Evolutionary conservation across 2,329 filamentous ascomycete genomes (phyloP), one percentile per base, ranked within the genome.

Genomic region (Aspergillus fijiensis): DNA sequence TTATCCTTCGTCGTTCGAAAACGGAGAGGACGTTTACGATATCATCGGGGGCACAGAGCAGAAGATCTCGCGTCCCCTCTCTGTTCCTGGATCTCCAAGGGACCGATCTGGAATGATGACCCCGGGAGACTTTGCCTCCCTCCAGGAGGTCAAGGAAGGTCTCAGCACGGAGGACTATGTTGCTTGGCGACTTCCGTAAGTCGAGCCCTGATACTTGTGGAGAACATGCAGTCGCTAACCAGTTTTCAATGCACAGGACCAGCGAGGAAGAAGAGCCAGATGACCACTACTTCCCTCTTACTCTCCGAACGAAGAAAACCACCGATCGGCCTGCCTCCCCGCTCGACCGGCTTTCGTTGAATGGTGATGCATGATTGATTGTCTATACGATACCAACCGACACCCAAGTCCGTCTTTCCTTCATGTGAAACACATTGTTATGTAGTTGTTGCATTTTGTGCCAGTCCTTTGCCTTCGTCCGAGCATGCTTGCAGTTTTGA

Each of bases 81-180:
- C 92, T 2, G 92, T 96, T 54, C 95, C 95, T 2, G 95, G 95
- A 9, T 96, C 92, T 19, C 95, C 95, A 10, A 85, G 93, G 63
- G 93, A 96, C 74, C 86, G 92, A 35, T 89, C 89, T 49, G 95
- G 95, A 57, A 96, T 97, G 92, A 98, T 99, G 95, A 99, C 95
- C 0, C 95, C 95, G 7, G 95, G 95, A 51, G 95, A 99, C 77
- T 98, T 98, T 82, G 95, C 92, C 29, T 96, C 92, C 68, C 81
- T 99, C 58, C 95, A 98, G 78, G 95, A 99, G 78, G 92, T 92
- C 49, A 89, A 89, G 49, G 95, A 99, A 76, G 93, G 94, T 1
- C 80, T 99, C 68, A 95, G 85, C 79, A 98, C 95, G 0, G 95
- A 99, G 78, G 95, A 99, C 74, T 98, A 99, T 76, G 92, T 98